Evolutionary conservation across 108 stramenopile species (phyloP), one percentile per base, ranked within the genome.

Genomic region (Fistulifera solaris): DNA sequence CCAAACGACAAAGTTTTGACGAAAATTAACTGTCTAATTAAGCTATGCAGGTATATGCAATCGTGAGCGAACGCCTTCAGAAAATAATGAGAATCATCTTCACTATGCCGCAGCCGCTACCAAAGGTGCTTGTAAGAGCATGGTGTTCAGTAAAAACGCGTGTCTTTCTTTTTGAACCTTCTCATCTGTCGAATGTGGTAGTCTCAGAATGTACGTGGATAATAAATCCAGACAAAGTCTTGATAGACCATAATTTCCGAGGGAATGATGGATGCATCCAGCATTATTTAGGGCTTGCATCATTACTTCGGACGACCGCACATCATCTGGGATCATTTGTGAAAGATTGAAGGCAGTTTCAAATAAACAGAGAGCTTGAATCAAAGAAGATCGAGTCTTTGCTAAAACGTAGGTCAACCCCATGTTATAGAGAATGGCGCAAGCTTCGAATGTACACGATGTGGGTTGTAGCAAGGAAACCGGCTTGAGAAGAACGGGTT

Each of bases 381-480:
- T 5, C 11, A 46, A 46, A 2, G 19, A 46, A 5, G 44, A 18
- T 7, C 19, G 19, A 46, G 44, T 21, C 21, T 22, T 22, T 46
- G 17, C 19, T 21, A 46, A 22, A 46, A 21, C 19, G 44, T 46
- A 46, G 3, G 44, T 46, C 44, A 46, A 10, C 6, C 44, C 44
- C 44, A 46, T 46, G 44, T 46, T 46, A 10, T 46, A 46, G 5
- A 46, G 19, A 22, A 46, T 22, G 21, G 44, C 21, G 44, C 19
- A 18, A 46, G 44, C 17, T 22, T 46, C 44, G 19, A 46, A 22
- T 22, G 44, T 46, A 10, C 44, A 46, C 6, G 44, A 46, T 21
- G 44, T 22, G 3, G 44, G 44, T 35, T 35, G 31, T 6, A 35
- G 31, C 31, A 35, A 6, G 8, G 31, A 35, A 35, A 35, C 31